These are phyloP conservation scores for Chaetomium tenue DNA, from an alignment of 495 filamentous ascomycete species.

Conservation along the genomic window DNA sequence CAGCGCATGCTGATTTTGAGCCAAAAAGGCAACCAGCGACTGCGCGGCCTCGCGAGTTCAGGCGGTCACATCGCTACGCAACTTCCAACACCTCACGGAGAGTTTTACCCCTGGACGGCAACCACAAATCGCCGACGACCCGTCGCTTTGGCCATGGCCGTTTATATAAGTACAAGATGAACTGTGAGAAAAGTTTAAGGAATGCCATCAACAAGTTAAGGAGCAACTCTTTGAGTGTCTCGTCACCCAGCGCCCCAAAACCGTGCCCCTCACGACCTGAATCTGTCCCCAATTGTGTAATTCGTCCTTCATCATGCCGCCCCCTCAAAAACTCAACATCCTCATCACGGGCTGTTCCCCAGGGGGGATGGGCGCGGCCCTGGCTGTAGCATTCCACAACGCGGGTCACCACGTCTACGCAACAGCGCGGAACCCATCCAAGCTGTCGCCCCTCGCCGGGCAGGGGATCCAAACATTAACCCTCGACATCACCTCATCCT, in stretches of 20 bases:
- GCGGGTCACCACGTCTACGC: slow-evolving; percentile 56
- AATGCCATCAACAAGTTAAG: no score
- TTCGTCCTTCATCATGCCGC: background rate
- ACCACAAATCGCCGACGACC: background rate
- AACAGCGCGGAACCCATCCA: slow-evolving; percentile 49
- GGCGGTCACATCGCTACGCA: no score
- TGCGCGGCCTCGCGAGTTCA: no score
- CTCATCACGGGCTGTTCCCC: slow-evolving; percentile 17
- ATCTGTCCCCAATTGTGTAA: background rate
- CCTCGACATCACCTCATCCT: slow-evolving; percentile 49
- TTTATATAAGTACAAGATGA: background rate
- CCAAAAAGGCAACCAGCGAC: no score
- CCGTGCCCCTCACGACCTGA: background rate
- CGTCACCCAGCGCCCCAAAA: no score
- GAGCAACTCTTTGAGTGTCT: no score
- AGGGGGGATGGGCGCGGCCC: slow-evolving; percentile 15
- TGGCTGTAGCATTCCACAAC: slow-evolving; percentile 12
- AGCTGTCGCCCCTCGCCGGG: slow-evolving; percentile 39
- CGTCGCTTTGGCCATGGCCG: background rate
- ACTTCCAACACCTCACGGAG: no score
- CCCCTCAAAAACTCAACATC: slow-evolving; percentile 5
- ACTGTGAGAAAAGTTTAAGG: no score
- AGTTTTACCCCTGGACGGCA: no score
- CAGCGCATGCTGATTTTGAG: no score
- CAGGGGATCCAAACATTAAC: slow-evolving; percentile 43